These are phyloP conservation scores for Podila verticillata DNA, from an alignment of 192 early-diverging fungal species.

Conservation along the genomic window DNA sequence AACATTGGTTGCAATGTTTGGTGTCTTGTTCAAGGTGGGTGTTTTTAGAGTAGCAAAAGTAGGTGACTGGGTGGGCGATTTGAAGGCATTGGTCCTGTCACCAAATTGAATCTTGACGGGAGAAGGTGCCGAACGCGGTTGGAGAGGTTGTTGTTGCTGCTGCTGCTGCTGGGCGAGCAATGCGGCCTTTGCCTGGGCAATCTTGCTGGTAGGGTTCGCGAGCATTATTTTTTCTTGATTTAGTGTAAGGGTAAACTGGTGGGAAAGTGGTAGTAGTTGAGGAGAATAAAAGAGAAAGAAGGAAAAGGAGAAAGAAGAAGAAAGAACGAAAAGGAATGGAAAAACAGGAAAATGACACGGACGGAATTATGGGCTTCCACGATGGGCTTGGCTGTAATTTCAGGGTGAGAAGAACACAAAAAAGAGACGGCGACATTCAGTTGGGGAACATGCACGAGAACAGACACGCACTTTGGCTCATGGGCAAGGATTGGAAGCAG, in stretches of 20 bases:
- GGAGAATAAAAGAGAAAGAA: not conserved
- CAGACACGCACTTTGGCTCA: too few relatives aligned
- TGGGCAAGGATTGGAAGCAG: too few relatives aligned
- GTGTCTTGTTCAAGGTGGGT: too few relatives aligned
- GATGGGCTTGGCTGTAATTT: too few relatives aligned
- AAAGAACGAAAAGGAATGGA: not conserved
- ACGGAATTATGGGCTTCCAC: not conserved
- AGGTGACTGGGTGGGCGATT: not conserved
- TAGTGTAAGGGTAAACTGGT: slow-evolving; percentile 1
- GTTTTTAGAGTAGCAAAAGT: too few relatives aligned
- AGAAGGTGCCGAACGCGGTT: slow-evolving; percentile 1
- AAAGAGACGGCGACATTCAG: too few relatives aligned
- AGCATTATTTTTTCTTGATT: slow-evolving; percentile 1
- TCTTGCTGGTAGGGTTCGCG: slow-evolving; percentile 7
- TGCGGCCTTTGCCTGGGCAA: slow-evolving; percentile 31
- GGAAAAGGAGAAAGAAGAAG: not conserved
- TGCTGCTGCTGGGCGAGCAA: not conserved
- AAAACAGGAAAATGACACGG: not conserved
- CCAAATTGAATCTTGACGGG: slow-evolving; percentile 4
- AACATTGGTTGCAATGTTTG: not conserved
- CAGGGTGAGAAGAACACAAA: too few relatives aligned
- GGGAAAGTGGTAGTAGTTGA: not conserved
- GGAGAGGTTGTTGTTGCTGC: slow-evolving; percentile 7
- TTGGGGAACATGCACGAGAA: too few relatives aligned
- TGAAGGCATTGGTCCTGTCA: not conserved